Evolutionary conservation across 306 rosid species (phyloP), one percentile per base, ranked within the genome.

Genomic region (Cicer yamashitae): DNA sequence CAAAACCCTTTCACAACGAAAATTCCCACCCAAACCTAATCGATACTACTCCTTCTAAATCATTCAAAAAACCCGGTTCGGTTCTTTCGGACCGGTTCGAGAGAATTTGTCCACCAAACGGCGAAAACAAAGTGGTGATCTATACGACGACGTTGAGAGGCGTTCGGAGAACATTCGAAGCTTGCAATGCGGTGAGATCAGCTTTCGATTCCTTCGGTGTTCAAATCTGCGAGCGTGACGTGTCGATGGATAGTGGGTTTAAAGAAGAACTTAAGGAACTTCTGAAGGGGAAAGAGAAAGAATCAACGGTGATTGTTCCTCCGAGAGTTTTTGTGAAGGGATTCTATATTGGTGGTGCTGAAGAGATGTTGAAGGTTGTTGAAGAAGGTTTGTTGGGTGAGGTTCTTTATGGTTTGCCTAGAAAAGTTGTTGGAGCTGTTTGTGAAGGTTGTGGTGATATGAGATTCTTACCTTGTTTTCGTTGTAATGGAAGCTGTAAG

Each of bases 401-500:
- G 15, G 15, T 94, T 8, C 77, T 94, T 20, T 79, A 86, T 12
- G 98, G 93, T 0, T 38, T 90, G 78, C 96, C 97, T 0, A 88
- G 86, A 71, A 87, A 86, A 43, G 74, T 43, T 41, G 71, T 73
- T 50, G 96, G 93, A 41, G 80, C 80, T 13, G 89, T 90, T 4
- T 94, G 98, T 54, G 90, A 88, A 4, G 98, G 97, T 4, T 94
- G 98, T 67, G 98, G 94, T 30, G 91, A 88, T 46, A 88, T 89
- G 52, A 88, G 88, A 50, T 94, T 94, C 73, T 72, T 91, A 83
- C 98, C 97, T 0, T 94, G 98, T 64, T 87, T 86, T 41, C 84
- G 60, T 5, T 94, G 98, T 57, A 91, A 79, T 73, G 98, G 98
- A 50, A 94, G 98, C 41, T 89, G 91, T 9, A 93, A 93, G 67